phyloP scores from a whole-genome alignment of 805 yeast genomes.

The Metschnikowia anglica region DNA sequence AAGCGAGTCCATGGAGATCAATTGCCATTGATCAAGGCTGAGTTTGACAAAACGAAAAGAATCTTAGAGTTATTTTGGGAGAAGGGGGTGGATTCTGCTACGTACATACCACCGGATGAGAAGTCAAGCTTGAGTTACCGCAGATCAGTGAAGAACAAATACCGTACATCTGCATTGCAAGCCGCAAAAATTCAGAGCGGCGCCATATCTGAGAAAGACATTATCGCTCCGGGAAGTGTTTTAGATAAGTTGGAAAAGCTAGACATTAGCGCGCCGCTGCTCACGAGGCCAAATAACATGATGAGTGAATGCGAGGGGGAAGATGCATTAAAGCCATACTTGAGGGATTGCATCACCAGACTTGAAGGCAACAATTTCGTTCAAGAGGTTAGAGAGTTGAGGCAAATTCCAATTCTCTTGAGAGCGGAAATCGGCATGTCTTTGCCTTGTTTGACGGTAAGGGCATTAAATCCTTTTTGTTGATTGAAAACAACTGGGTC shows the following conservation, averaged over 20 bases:
- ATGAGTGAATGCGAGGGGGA: conserved; percentile 19
- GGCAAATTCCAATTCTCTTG: conserved; percentile 77
- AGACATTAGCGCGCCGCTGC: conserved; percentile 50
- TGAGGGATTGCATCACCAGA: conserved; percentile 55
- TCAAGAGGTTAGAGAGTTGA: conserved; percentile 79
- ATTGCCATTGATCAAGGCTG: conserved; percentile 87
- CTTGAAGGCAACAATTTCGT: conserved; percentile 60
- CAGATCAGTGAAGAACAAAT: conserved; percentile 73
- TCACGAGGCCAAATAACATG: conserved; percentile 25
- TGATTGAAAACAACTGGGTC: too few species aligned
- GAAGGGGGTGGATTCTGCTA: conserved; percentile 86
- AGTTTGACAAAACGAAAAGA: conserved; percentile 69
- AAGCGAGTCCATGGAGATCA: conserved; percentile 98
- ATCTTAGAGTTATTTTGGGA: conserved; percentile 89
- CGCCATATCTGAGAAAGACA: conserved; percentile 29
- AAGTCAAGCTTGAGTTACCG: conserved; percentile 73
- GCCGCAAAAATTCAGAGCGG: conserved; percentile 62
- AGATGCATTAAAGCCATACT: conserved; percentile 54
- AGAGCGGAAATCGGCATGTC: conserved; percentile 96
- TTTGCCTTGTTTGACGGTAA: conserved; percentile 88
- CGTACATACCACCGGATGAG: conserved; percentile 89
- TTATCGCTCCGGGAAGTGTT: conserved; percentile 42
- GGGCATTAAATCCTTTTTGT: conserved; percentile 84
- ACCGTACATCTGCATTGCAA: conserved; percentile 65
- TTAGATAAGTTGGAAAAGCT: conserved; percentile 48